phyloP scores from a whole-genome alignment of 2,329 filamentous ascomycete species.

The Didymella pinodella region DNA sequence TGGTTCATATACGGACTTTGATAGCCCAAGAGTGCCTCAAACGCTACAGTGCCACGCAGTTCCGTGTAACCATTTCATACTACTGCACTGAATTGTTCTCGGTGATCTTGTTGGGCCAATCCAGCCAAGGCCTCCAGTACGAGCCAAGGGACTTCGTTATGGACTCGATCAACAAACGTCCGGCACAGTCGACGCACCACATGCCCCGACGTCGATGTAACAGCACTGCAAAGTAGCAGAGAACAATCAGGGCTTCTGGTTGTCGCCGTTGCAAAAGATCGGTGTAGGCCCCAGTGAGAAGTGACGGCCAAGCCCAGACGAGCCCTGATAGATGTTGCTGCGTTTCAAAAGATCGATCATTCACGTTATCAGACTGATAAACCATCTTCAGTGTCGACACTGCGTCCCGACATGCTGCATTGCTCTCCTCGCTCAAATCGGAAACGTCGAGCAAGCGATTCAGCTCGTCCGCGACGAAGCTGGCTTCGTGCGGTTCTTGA shows the following conservation, averaged over 20 bases:
- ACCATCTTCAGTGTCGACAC: background rate
- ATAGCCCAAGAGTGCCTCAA: background rate
- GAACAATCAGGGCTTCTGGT: background rate
- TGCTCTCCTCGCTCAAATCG: constrained; percentile 17
- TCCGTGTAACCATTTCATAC: too few relatives aligned
- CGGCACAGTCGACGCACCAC: background rate
- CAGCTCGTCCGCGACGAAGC: constrained; percentile 14
- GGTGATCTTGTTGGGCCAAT: background rate
- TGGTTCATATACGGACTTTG: background rate
- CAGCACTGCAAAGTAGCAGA: background rate
- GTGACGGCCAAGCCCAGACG: background rate
- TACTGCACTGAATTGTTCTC: background rate
- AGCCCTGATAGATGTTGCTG: background rate
- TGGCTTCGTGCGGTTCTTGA: constrained; percentile 15
- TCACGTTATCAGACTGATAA: background rate
- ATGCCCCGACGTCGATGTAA: background rate
- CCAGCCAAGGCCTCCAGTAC: background rate
- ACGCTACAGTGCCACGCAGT: background rate
- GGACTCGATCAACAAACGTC: background rate
- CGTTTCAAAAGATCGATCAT: background rate
- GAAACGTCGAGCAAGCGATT: constrained; percentile 20
- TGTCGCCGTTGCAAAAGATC: background rate
- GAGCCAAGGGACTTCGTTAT: background rate
- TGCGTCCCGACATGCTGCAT: background rate
- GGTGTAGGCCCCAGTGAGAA: background rate